A percentile compares a stretch with the other conserved stretches of the same genome.
Evolutionary conservation across 306 rosid species (phyloP).

Genomic region (Quercus wislizeni): DNA sequence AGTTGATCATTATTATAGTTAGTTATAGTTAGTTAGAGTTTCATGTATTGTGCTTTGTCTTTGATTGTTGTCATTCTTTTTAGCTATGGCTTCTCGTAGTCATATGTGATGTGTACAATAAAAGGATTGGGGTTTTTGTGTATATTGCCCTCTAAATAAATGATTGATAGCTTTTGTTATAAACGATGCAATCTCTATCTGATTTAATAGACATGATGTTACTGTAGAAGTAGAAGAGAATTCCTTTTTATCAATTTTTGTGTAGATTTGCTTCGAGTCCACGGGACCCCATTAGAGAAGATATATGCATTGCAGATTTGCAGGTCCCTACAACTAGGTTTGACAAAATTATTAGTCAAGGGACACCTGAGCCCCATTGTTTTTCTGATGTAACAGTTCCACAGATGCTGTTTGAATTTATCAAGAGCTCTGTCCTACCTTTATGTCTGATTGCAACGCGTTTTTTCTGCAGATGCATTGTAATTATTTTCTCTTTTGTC

Average conservation of each 20-base stretch:
- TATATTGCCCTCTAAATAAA: background rate
- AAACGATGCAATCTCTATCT: background rate
- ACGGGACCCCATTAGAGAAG: background rate
- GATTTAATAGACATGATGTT: background rate
- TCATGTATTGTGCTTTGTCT: background rate
- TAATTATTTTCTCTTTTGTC: background rate
- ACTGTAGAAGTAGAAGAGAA: background rate
- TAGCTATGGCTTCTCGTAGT: conserved; percentile 27
- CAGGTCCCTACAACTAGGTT: background rate
- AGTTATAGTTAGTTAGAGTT: background rate
- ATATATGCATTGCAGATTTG: background rate
- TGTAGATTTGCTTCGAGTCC: background rate
- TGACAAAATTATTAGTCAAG: background rate
- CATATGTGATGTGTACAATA: conserved; percentile 19
- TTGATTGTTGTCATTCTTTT: conserved; percentile 29
- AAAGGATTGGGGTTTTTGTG: conserved; percentile 10
- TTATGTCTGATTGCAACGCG: conserved; percentile 13
- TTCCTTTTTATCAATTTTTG: background rate
- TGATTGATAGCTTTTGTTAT: conserved; percentile 10
- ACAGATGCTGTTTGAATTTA: background rate
- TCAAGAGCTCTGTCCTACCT: background rate
- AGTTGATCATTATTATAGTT: conserved; percentile 15
- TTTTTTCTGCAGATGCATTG: background rate
- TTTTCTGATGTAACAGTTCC: background rate
- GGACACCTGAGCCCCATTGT: background rate